Base-by-base conservation (phyloP, 441 rosid genomes). In the Cnidoscolus chayamansa region DNA sequence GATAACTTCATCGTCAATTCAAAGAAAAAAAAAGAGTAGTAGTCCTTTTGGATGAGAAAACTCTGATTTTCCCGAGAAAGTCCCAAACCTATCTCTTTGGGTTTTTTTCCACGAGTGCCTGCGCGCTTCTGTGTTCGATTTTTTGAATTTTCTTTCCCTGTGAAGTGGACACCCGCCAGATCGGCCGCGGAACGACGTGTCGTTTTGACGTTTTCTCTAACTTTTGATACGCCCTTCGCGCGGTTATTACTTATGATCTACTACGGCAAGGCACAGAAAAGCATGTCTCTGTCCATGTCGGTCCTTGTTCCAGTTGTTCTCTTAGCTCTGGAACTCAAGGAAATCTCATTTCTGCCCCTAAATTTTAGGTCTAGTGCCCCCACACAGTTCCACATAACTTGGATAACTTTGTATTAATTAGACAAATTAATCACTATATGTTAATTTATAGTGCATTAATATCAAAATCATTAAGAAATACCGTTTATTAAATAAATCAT, bases 1-100 rank as follows among this genome's bases (percentile, higher is more conserved):
- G 78, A 72, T 57, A 80, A 74, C 71, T 75, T 87, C 89, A 78
- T 84, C 68, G 50, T 79, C 50, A 3, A 69, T 61, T 10, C 9
- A 17, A 84, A 11, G 20, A 85, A 65, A 12, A 65, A 3, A 25
- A 86, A 53, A 25, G 81, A 68, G 65, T 35, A 81, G 19, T 17
- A 65, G 37, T 13, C 60, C 6, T 15, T 59, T 4, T 17, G 10
- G 30, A 74, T 4, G 25, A 4, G 61, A 17, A 43, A 47, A 25
- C 11, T 13, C 7, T 4, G 47, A 72, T 66, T 75, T 82, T 83
- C 88, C 37, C 37, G 37, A 35, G 37, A 35, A 35, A 35, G 37
- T 59, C 16, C 32, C 40, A 7, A 15, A 1, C 1, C 55, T 15
- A 10, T 54, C n/a, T 60, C 32, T 58, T 4, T 35, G 2, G 37